These are phyloP conservation scores for Fabrea salina DNA, from an alignment of 169 alveolate genomes.

Conservation along the genomic window DNA sequence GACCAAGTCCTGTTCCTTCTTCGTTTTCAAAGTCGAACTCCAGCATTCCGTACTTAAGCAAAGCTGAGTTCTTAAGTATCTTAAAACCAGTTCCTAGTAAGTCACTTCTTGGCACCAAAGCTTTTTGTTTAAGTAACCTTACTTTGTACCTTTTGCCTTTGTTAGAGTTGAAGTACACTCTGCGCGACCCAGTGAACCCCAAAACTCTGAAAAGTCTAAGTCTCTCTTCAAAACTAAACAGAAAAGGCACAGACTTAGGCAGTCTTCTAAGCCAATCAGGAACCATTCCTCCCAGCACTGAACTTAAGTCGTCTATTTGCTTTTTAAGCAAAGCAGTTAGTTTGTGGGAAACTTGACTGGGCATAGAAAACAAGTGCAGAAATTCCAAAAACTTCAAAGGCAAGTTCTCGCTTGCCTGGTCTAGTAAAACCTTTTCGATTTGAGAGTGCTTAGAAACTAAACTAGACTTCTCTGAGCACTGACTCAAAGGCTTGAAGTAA, in stretches of 20 bases:
- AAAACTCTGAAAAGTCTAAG: slow-evolving; percentile 31
- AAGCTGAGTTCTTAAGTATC: slow-evolving; percentile 34
- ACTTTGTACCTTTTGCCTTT: slow-evolving; percentile 37
- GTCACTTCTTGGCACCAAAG: slow-evolving; percentile 52
- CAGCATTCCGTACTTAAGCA: slow-evolving; percentile 41
- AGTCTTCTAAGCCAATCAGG: slow-evolving; percentile 34
- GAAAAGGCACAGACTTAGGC: slow-evolving; percentile 33
- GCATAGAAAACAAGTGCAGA: too few relatives aligned
- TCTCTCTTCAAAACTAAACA: slow-evolving; percentile 50
- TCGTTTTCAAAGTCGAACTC: slow-evolving; percentile 70
- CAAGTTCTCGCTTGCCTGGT: too few relatives aligned
- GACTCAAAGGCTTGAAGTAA: too few relatives aligned
- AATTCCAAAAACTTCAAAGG: too few relatives aligned
- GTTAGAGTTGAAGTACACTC: slow-evolving; percentile 16
- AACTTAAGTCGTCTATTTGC: slow-evolving; percentile 35
- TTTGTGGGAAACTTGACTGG: neutral
- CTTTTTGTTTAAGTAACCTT: slow-evolving; percentile 54
- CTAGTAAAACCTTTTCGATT: too few relatives aligned
- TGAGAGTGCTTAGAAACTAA: too few relatives aligned
- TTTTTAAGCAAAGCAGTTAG: slow-evolving; percentile 28
- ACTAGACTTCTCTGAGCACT: too few relatives aligned
- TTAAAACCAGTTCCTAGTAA: slow-evolving; percentile 53
- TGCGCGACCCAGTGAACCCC: slow-evolving; percentile 33
- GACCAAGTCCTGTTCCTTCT: slow-evolving; percentile 80
- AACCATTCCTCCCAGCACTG: slow-evolving; percentile 24